Evolutionary conservation across 2,329 filamentous ascomycete genomes (phyloP).

Genomic region (Colletotrichum zoysiae): DNA sequence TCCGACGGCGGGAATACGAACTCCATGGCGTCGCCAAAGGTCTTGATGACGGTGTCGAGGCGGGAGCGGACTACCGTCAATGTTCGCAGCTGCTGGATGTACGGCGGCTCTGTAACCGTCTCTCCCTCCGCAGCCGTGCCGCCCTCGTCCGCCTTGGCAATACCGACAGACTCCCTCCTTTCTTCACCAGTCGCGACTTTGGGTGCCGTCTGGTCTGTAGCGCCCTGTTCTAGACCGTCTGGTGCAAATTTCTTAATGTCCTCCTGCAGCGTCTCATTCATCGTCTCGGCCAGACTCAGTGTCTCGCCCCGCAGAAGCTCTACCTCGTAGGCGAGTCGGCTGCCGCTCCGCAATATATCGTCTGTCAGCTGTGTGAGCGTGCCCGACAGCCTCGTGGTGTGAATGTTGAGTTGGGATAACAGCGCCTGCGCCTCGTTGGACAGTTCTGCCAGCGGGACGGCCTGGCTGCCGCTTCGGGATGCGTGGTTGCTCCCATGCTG

Average conservation of each 20-base stretch:
- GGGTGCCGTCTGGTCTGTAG: conserved; percentile 38
- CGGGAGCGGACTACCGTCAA: conserved; percentile 84
- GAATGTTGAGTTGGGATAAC: conserved; percentile 88
- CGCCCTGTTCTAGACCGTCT: conserved; percentile 54
- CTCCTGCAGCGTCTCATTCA: conserved; percentile 78
- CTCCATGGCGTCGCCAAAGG: conserved; percentile 95
- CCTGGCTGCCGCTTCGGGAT: conserved; percentile 46
- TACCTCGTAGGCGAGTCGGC: conserved; percentile 91
- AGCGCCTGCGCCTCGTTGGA: conserved; percentile 85
- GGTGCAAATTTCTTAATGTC: conserved; percentile 82
- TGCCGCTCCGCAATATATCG: conserved; percentile 91
- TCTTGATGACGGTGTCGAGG: conserved; percentile 90
- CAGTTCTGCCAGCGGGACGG: conserved; percentile 78
- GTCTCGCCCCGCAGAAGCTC: conserved; percentile 93
- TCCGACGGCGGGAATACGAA: conserved; percentile 93
- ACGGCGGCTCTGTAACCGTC: conserved; percentile 66
- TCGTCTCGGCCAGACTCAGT: conserved; percentile 80
- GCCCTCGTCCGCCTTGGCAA: conserved; percentile 18
- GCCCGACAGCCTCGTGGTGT: conserved; percentile 84
- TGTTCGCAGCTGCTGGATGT: conserved; percentile 83
- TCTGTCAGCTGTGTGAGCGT: conserved; percentile 92
- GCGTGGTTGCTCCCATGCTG: conserved; percentile 54
- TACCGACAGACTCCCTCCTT: conserved; percentile 24
- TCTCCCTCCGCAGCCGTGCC: conserved; percentile 40
- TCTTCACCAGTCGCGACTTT: conserved; percentile 34